Evolutionary conservation across 129 eudicot genomes (phyloP), one percentile per base, ranked within the genome.

Genomic region (Silybum marianum): DNA sequence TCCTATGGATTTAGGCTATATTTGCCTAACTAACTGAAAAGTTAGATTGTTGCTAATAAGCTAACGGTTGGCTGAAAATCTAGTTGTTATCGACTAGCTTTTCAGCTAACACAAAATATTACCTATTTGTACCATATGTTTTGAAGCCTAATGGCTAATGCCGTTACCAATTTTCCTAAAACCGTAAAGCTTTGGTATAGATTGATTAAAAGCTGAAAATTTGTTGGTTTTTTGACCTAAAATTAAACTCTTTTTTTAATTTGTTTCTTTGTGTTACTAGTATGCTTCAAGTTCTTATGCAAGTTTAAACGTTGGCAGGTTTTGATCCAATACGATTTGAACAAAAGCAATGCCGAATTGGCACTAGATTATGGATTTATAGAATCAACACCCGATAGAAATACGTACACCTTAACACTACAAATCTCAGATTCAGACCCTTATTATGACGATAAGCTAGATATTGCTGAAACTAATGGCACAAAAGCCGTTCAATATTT

Each of bases 291-390:
- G 73, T 65, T 63, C 26, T 22, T 60, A 42, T 24, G 21, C 6
- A 63, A 54, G 72, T 25, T 72, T 63, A 46, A 73, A 58, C 74
- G 79, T 48, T 78, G 74, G 67, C 90, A 95, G 99, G 92, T 95
- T 54, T 72, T 89, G 80, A 95, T 95, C 85, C 99, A 95, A 86
- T 95, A 95, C 75, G 95, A 89, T 83, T 21, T 88, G 78, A 91
- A 93, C 72, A 95, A 95, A 88, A 95, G 97, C 86, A 92, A 93
- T 72, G 99, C 98, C 11, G 99, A 95, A 66, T 86, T 95, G 88
- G 99, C 99, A 65, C 85, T 95, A 66, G 98, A 93, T 81, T 92
- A 95, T 58, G 99, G 99, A 48, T 95, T 95, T 81, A 85, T 92
- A 76, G 98, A 95, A 79, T 73, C 90, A 19, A 87, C 75, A 24